These are phyloP conservation scores for Celoporthe dispersa DNA, from an alignment of 2,329 filamentous ascomycete species.

Conservation along the genomic window DNA sequence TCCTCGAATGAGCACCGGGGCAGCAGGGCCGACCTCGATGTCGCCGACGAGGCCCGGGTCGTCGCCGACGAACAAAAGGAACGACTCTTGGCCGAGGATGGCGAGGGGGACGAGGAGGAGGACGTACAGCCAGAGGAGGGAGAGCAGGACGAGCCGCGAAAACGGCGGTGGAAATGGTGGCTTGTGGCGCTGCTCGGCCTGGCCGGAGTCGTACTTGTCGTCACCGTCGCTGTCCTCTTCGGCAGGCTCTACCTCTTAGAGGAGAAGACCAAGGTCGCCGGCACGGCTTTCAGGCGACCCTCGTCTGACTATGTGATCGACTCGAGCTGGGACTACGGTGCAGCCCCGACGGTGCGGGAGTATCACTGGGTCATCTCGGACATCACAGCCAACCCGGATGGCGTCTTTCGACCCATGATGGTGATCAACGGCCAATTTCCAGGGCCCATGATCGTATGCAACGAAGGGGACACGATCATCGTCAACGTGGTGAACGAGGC, in stretches of 20 bases:
- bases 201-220: slow-evolving; percentile 15
- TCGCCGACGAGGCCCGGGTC: slow-evolving; percentile 20
- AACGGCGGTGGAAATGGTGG: slow-evolving; percentile 24
- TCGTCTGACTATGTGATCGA: slow-evolving; percentile 61
- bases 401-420: slow-evolving; percentile 61
- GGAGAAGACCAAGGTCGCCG: background rate
- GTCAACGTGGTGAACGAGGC: slow-evolving; percentile 72
- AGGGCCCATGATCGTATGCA: slow-evolving; percentile 72
- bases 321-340: slow-evolving; percentile 58
- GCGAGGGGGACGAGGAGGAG: slow-evolving; percentile 13
- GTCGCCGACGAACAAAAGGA: slow-evolving; percentile 28
- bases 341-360: slow-evolving; percentile 54
- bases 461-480: slow-evolving; percentile 72
- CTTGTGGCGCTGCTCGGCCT: slow-evolving; percentile 16
- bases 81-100: slow-evolving; percentile 27
- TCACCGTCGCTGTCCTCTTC: slow-evolving; percentile 12
- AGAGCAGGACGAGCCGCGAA: background rate
- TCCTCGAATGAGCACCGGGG: slow-evolving; percentile 12
- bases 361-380: slow-evolving; percentile 66
- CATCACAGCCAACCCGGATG: slow-evolving; percentile 64
- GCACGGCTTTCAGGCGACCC: slow-evolving; percentile 32
- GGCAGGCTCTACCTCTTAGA: slow-evolving; percentile 2
- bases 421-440: slow-evolving; percentile 78
- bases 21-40: slow-evolving; percentile 20
- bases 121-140: slow-evolving; percentile 10